A percentile compares a stretch with the other conserved stretches of the same genome.
Conservation (phyloP, 1,139 yeast genomes). For the Wickerhamomyces sp. region DNA sequence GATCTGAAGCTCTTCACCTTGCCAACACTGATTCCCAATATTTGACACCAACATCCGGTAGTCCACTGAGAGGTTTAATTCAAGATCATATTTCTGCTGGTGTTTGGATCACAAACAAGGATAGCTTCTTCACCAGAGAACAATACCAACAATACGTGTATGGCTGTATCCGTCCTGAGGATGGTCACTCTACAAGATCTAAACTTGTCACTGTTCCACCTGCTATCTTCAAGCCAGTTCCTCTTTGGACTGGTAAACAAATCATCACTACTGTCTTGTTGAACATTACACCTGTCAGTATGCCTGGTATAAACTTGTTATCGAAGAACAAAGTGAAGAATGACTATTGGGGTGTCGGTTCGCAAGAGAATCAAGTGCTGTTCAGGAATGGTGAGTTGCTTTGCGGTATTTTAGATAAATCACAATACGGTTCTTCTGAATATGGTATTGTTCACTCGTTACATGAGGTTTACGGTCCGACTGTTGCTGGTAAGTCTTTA, state of each 20-base stretch:
- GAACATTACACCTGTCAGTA: slow-evolving; percentile 78
- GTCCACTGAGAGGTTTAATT: slow-evolving; percentile 96
- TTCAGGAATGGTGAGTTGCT: slow-evolving; percentile 83
- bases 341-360: slow-evolving; percentile 89
- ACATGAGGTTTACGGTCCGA: slow-evolving; percentile 93
- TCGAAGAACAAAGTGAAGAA: slow-evolving; percentile 88
- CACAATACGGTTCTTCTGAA: slow-evolving; percentile 97
- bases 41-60: slow-evolving; percentile 95
- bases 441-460: slow-evolving; percentile 95
- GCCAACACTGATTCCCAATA: slow-evolving; percentile 98
- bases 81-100: slow-evolving; percentile 99
- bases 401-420: slow-evolving; percentile 92
- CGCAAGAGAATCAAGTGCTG: slow-evolving; percentile 79
- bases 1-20: slow-evolving; percentile 90
- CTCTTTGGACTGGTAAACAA: slow-evolving; percentile 99
- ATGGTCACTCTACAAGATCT: slow-evolving; percentile 82
- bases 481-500: slow-evolving; percentile 82
- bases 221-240: slow-evolving; percentile 77
- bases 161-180: slow-evolving; percentile 95
- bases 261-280: slow-evolving; percentile 83
- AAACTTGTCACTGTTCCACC: slow-evolving; percentile 85
- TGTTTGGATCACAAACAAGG: slow-evolving; percentile 94
- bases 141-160: slow-evolving; percentile 90
- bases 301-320: slow-evolving; percentile 84
- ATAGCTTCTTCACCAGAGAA: slow-evolving; percentile 85